phyloP scores from a whole-genome alignment of 73 alveolate species.

The Paraurostyla sp. region DNA sequence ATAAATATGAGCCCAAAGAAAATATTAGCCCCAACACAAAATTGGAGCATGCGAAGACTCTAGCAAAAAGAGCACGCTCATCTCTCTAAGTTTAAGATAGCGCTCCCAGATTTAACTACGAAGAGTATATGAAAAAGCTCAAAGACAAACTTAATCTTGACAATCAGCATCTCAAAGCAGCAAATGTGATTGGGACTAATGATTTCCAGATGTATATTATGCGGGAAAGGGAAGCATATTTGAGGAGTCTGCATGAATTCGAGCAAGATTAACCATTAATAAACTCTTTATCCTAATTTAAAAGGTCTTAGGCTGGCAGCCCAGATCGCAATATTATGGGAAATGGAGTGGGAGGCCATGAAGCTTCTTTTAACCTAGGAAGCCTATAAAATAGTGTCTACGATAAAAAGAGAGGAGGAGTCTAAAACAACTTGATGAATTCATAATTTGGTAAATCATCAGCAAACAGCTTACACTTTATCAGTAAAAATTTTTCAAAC shows the following conservation, averaged over 20 bases:
- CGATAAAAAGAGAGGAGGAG: conserved; percentile 7
- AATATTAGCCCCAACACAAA: neutral
- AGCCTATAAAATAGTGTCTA: conserved; percentile 1
- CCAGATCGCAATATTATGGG: neutral
- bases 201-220: conserved; percentile 29
- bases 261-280: conserved; percentile 39
- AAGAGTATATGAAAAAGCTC: conserved; percentile 44
- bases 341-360: neutral
- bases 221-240: conserved; percentile 50
- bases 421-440: neutral
- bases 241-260: conserved; percentile 45
- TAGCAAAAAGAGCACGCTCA: neutral
- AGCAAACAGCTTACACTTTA: conserved; percentile 34
- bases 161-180: neutral
- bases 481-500: conserved; percentile 45
- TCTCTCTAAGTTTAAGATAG: neutral
- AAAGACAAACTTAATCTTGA: conserved; percentile 2
- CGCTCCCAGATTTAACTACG: conserved; percentile 58
- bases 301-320: conserved; percentile 25
- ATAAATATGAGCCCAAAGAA: conserved; percentile 5
- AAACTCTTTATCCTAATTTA: conserved; percentile 29
- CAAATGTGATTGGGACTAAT: neutral
- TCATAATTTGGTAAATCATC: conserved; percentile 31
- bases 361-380: conserved; percentile 43
- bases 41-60: conserved; percentile 9